phyloP scores from a whole-genome alignment of 768 basidiomycete species.

The Agaricus subrufescens region DNA sequence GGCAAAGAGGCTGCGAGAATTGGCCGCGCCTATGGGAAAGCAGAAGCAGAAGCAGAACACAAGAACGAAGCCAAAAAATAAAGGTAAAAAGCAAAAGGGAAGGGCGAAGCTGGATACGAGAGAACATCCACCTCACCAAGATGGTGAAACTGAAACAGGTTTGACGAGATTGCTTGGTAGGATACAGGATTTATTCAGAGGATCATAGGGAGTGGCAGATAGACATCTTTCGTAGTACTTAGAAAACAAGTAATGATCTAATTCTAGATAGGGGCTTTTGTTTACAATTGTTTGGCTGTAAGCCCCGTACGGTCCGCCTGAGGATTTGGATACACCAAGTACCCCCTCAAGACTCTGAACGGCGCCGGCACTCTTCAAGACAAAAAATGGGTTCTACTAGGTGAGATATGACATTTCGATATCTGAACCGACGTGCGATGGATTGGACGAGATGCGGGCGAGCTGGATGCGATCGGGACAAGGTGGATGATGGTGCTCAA shows the following conservation, averaged over 20 bases:
- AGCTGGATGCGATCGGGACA: slow-evolving; percentile 40
- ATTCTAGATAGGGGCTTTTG: background rate
- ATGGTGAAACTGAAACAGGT: background rate
- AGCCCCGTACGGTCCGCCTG: background rate
- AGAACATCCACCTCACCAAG: background rate
- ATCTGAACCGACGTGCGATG: slow-evolving; percentile 16
- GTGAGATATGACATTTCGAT: slow-evolving; percentile 40
- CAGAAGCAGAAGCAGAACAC: background rate
- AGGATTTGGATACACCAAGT: slow-evolving; percentile 11
- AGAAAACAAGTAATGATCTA: background rate
- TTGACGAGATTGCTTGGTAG: background rate
- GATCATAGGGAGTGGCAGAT: background rate
- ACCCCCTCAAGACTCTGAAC: slow-evolving; percentile 39
- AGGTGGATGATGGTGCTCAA: slow-evolving; percentile 25
- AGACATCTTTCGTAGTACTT: background rate
- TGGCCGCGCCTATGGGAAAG: background rate
- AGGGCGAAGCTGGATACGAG: background rate
- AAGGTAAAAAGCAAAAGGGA: background rate
- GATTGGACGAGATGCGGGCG: slow-evolving; percentile 17
- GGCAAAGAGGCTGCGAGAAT: background rate
- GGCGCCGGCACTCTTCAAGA: slow-evolving; percentile 43
- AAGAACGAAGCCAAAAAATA: background rate
- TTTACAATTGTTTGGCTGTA: slow-evolving; percentile 7
- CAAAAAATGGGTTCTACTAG: slow-evolving; percentile 78
- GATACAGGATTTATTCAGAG: background rate